These are phyloP conservation scores for Zasmidium angulare DNA, from an alignment of 2,329 filamentous ascomycete genomes.

Conservation along the genomic window DNA sequence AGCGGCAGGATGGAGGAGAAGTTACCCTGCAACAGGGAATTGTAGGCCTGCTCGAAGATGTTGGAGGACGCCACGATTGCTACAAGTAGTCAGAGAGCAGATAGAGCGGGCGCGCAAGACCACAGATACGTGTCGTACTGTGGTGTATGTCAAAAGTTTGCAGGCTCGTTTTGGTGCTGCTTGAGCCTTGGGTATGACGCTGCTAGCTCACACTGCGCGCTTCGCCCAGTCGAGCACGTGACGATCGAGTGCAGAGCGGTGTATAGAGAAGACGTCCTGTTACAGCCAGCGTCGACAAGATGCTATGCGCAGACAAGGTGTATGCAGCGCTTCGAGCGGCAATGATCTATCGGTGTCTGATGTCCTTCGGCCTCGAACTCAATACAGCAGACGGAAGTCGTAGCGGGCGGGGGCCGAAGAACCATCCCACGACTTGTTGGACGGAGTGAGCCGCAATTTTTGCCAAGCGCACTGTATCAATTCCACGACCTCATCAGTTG, in stretches of 20 bases:
- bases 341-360: too few species aligned
- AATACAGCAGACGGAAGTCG: too few species aligned
- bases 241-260: background rate
- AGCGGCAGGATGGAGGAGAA: slow-evolving; percentile 10
- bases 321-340: background rate
- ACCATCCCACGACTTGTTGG: too few species aligned
- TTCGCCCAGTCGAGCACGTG: background rate
- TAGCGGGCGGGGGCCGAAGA: too few species aligned
- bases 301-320: background rate
- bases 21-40: slow-evolving; percentile 12
- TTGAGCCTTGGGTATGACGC: too few species aligned
- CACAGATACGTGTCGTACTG: background rate
- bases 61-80: slow-evolving; percentile 31
- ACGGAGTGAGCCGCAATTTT: too few species aligned
- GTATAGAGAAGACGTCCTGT: too few species aligned
- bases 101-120: background rate
- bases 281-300: slow-evolving; percentile 6
- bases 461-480: background rate
- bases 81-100: background rate
- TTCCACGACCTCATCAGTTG: background rate
- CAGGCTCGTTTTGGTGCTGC: background rate
- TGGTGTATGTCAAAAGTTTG: slow-evolving; percentile 7
- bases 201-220: background rate
- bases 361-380: too few species aligned
- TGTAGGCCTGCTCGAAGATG: slow-evolving; percentile 21